Percentiles rank a stretch among this genome's conserved stretches.
phyloP scores from a whole-genome alignment of 805 yeast genomes.

The Kuraishia capsulata region DNA sequence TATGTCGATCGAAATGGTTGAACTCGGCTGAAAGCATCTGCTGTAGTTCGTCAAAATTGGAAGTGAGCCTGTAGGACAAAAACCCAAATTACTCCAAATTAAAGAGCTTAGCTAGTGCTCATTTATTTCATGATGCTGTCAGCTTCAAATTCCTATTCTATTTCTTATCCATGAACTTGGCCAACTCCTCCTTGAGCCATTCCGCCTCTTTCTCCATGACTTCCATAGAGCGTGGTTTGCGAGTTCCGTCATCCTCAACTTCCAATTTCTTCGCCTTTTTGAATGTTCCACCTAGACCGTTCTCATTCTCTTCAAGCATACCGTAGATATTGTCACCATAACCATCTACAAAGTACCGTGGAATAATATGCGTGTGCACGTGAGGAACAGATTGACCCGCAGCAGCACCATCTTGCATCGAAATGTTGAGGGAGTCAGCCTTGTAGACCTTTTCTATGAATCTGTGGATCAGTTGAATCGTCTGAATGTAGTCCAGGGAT shows the following conservation, averaged over 20 bases:
- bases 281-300: slow-evolving; percentile 32
- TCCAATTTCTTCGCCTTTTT: slow-evolving; percentile 20
- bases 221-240: slow-evolving; percentile 48
- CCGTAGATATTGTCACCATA: slow-evolving; percentile 67
- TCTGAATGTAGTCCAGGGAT: slow-evolving; percentile 63
- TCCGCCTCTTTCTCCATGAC: slow-evolving; percentile 69
- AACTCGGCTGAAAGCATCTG: neutral
- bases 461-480: slow-evolving; percentile 61
- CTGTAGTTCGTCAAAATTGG: no score
- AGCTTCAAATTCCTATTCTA: no score
- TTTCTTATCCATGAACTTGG: slow-evolving; percentile 19
- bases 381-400: slow-evolving; percentile 98
- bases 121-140: no score
- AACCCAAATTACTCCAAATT: no score
- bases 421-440: slow-evolving; percentile 80
- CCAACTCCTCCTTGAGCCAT: slow-evolving; percentile 35
- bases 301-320: slow-evolving; percentile 48
- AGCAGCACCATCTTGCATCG: slow-evolving; percentile 94
- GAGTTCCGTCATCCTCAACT: slow-evolving; percentile 37
- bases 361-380: slow-evolving; percentile 88
- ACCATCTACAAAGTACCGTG: slow-evolving; percentile 56
- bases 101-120: no score
- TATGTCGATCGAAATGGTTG: neutral
- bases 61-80: no score
- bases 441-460: slow-evolving; percentile 59